phyloP scores from a whole-genome alignment of 2,329 filamentous ascomycete genomes.

The Atkinsonella texensis region DNA sequence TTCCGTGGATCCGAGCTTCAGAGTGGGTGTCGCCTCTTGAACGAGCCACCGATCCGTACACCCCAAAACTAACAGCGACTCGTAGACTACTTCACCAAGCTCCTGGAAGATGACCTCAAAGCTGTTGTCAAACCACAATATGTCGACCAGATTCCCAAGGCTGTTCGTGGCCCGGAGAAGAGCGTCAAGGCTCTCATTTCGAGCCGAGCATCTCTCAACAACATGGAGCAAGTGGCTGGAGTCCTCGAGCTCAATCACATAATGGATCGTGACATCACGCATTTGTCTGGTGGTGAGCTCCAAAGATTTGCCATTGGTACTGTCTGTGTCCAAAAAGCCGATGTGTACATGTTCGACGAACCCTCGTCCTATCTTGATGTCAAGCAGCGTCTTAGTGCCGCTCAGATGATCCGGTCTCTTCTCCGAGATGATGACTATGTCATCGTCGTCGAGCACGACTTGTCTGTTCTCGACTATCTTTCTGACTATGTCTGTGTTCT shows the following conservation, averaged over 20 bases:
- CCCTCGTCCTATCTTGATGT: slow-evolving; percentile 98
- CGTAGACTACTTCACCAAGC: slow-evolving; percentile 90
- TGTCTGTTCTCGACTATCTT: slow-evolving; percentile 95
- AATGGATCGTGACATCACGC: slow-evolving; percentile 77
- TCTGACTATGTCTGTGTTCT: slow-evolving; percentile 97
- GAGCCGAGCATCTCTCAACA: slow-evolving; percentile 62
- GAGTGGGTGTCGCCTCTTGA: slow-evolving; percentile 44
- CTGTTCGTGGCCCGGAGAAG: slow-evolving; percentile 72
- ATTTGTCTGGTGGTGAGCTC: slow-evolving; percentile 92
- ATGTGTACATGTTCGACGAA: slow-evolving; percentile 99
- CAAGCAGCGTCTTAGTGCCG: slow-evolving; percentile 92
- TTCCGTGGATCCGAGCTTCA: slow-evolving; percentile 96
- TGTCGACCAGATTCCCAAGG: slow-evolving; percentile 94
- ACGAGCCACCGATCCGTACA: not conserved
- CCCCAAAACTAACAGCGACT: not conserved
- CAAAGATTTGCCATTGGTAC: slow-evolving; percentile 96
- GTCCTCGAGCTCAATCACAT: slow-evolving; percentile 81
- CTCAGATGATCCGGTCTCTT: slow-evolving; percentile 82
- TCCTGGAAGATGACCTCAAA: slow-evolving; percentile 93
- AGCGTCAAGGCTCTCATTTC: slow-evolving; percentile 69
- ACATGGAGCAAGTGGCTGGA: slow-evolving; percentile 71
- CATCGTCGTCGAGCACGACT: slow-evolving; percentile 98
- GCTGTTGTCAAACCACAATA: slow-evolving; percentile 98
- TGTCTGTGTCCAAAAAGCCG: slow-evolving; percentile 89
- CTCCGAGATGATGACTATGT: slow-evolving; percentile 86